Percentiles rank a stretch among this genome's conserved stretches.
Conservation (phyloP, 352 stramenopile genomes). For the Phytophthora constricta region DNA sequence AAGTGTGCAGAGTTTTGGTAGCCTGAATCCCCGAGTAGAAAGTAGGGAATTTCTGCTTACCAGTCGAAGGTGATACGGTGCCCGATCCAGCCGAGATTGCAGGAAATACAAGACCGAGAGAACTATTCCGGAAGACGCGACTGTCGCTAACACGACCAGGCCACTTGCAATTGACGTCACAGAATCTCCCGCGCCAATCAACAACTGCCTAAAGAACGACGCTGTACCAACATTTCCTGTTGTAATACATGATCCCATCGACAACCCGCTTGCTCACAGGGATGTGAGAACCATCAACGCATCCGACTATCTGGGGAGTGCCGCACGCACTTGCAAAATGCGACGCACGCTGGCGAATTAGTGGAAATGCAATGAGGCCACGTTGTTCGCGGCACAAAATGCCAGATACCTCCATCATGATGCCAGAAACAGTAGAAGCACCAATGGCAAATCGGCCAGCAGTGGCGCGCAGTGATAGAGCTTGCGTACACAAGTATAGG, state of each 20-base stretch:
- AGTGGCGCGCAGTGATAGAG: not conserved
- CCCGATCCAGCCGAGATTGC: not conserved
- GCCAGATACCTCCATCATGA: not conserved
- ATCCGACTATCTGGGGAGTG: slow-evolving; percentile 13
- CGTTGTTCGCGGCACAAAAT: not conserved
- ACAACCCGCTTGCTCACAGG: not conserved
- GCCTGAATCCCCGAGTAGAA: not conserved
- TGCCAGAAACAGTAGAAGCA: not conserved
- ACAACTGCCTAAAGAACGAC: slow-evolving; percentile 2
- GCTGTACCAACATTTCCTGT: slow-evolving; percentile 12
- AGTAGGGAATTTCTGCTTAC: not conserved
- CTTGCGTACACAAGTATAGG: slow-evolving; percentile 7
- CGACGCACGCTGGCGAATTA: not conserved
- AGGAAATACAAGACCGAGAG: not conserved
- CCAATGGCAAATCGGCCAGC: slow-evolving; percentile 4
- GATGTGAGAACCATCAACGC: slow-evolving; percentile 10
- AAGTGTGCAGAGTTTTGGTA: not conserved
- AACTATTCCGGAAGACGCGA: not conserved
- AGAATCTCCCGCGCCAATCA: not conserved
- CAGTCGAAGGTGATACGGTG: not conserved
- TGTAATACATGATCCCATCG: slow-evolving; percentile 7
- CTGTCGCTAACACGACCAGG: not conserved
- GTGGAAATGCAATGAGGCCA: not conserved
- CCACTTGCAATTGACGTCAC: slow-evolving; percentile 6
- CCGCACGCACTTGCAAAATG: slow-evolving; percentile 1